Base-by-base conservation (phyloP, 2,329 filamentous ascomycete species). In the Thyridium curvatum region DNA sequence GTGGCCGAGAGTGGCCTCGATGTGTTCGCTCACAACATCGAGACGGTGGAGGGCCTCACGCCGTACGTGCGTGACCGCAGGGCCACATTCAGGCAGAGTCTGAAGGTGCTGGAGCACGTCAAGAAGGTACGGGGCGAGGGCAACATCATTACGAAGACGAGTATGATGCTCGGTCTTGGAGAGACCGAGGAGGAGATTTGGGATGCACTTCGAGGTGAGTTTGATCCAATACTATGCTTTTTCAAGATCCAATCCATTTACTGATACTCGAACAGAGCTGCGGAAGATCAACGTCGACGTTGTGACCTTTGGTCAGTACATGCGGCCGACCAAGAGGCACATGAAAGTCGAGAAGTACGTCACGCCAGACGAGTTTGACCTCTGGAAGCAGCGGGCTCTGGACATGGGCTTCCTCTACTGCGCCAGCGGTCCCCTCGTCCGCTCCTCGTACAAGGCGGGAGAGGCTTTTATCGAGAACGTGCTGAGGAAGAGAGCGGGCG, bases 381-480 rank as follows among this genome's bases (percentile, higher is more conserved):
- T 85, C 54, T 98, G 93, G 93, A 79, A 86, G 44, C 79, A 88
- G 66, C 79, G 89, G 37, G 91, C 93, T 30, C 72, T 97, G 34
- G 89, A 96, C 46, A 79, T 97, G 81, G 93, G 93, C 35, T 98
- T 98, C 73, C 65, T 98, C 50, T 98, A 97, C 68, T 94, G 89
- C 59, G 93, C 93, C 12, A 93, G 86, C 41, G 93, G 93, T 0
- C 93, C 93, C 2, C 69, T 98, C 35, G 91, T 98, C 17, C 78
- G 93, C 43, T 95, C 89, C 50, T 94, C 86, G 34, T 98, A 98
- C 69, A 98, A 98, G 71, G 93, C 93, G 3, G 93, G 93, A 30
- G 93, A 98, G 69, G 88, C 89, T 2, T 98, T 98, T 59, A 98
- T 98, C 51, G 93, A 98, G 72, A 98, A 98, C 53, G 91, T 98